Conservation (phyloP, 2,329 filamentous ascomycete species). For the Exophiala calicioides region DNA sequence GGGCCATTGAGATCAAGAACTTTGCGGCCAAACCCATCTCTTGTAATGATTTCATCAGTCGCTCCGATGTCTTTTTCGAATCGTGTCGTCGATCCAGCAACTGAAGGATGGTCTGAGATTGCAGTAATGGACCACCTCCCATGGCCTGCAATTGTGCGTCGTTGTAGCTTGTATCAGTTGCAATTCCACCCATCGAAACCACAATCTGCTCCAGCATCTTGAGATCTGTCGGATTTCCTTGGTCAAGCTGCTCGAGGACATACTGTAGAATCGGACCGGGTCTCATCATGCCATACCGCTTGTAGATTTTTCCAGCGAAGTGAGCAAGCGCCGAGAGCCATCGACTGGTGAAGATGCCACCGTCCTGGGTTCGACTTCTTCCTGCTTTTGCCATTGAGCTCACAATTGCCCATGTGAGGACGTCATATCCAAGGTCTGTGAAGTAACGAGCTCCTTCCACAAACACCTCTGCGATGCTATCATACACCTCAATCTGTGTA, state of each 20-base stretch:
- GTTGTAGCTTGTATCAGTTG: conserved; percentile 82
- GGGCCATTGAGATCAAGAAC: conserved; percentile 84
- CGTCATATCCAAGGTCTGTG: conserved; percentile 87
- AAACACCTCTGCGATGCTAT: conserved; percentile 90
- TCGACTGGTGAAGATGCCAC: conserved; percentile 76
- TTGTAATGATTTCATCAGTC: conserved; percentile 76
- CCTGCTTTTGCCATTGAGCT: conserved; percentile 64
- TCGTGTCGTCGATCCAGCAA: conserved; percentile 81
- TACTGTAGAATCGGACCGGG: conserved; percentile 85
- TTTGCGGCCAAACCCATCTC: conserved; percentile 77
- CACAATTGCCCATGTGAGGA: conserved; percentile 88
- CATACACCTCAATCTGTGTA: conserved; percentile 88
- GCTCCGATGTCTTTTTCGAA: conserved; percentile 70
- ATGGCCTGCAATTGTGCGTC: conserved; percentile 85
- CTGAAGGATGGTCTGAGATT: conserved; percentile 75
- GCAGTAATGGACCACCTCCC: conserved; percentile 78
- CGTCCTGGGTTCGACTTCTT: conserved; percentile 61
- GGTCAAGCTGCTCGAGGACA: conserved; percentile 77
- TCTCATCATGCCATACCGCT: conserved; percentile 80
- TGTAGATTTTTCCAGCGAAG: conserved; percentile 90
- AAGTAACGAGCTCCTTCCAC: conserved; percentile 95
- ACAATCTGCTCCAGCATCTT: conserved; percentile 91
- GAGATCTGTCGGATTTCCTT: conserved; percentile 83
- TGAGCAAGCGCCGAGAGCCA: conserved; percentile 88
- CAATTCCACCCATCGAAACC: conserved; percentile 88